These are phyloP conservation scores for Periconia macrospinosa DNA, from an alignment of 2,329 filamentous ascomycete species.

Conservation along the genomic window DNA sequence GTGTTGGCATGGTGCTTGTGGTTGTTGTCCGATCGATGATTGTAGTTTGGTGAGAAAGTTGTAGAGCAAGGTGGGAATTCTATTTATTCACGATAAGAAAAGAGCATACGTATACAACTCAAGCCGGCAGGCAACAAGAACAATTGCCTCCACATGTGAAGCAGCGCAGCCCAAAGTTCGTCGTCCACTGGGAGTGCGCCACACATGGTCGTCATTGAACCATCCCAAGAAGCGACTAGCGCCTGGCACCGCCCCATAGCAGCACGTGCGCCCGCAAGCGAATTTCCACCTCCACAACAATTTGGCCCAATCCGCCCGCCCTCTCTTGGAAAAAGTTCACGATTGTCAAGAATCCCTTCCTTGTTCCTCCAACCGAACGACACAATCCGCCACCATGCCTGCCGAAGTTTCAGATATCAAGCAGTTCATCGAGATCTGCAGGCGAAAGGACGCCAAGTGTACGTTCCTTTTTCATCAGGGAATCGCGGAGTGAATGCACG, in stretches of 20 bases:
- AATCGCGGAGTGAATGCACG: background rate
- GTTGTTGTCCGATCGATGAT: background rate
- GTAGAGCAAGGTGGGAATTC: background rate
- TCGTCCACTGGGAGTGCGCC: constrained; percentile 12
- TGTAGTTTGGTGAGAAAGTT: background rate
- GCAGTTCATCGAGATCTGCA: constrained; percentile 99
- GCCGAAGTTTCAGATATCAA: constrained; percentile 98
- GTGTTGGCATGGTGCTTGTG: constrained; percentile 48
- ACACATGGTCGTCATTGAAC: constrained; percentile 18
- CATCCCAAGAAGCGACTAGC: background rate
- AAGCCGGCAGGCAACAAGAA: background rate
- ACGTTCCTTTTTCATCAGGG: constrained; percentile 53
- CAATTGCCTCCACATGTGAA: too few relatives aligned
- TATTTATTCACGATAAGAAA: too few relatives aligned
- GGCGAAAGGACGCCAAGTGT: constrained; percentile 99
- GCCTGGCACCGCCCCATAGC: constrained; percentile 15
- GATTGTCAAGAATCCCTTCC: constrained; percentile 20
- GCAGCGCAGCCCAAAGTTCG: too few relatives aligned
- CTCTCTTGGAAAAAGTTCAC: constrained; percentile 16
- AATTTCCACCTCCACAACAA: constrained; percentile 38
- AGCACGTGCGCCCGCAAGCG: constrained; percentile 38
- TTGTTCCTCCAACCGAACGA: background rate
- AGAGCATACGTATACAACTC: too few relatives aligned
- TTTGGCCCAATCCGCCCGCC: constrained; percentile 19
- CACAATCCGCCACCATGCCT: constrained; percentile 81